Percentiles rank a stretch among this genome's conserved stretches.
phyloP scores from a whole-genome alignment of 2,329 filamentous ascomycete species.

The Ambrosiella xylebori region DNA sequence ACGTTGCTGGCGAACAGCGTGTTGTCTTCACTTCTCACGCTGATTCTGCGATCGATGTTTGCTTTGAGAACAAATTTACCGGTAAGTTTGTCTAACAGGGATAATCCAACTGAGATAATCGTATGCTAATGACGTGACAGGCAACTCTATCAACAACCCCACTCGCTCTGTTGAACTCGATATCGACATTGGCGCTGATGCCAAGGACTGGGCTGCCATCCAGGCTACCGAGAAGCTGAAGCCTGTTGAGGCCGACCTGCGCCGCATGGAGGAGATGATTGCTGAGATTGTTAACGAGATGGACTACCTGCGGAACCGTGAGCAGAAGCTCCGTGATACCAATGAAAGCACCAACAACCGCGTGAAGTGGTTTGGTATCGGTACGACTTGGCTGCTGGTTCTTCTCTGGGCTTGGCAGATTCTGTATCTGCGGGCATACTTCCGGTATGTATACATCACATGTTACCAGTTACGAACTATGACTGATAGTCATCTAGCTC shows the following conservation, averaged over 20 bases:
- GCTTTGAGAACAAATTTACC: conserved; percentile 72
- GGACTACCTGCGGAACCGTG: conserved; percentile 79
- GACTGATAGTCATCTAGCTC: conserved; percentile 28
- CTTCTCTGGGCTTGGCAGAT: conserved; percentile 92
- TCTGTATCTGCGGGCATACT: conserved; percentile 92
- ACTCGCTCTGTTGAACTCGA: conserved; percentile 72
- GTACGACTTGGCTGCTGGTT: conserved; percentile 80
- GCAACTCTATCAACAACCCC: conserved; percentile 27
- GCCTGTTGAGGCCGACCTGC: conserved; percentile 86
- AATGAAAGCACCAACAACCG: conserved; percentile 99
- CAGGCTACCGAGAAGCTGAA: conserved; percentile 95
- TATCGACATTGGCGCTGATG: conserved; percentile 90
- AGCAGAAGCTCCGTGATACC: conserved; percentile 93
- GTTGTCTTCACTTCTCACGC: conserved; percentile 87
- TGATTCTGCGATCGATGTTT: conserved; percentile 88
- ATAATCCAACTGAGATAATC: neutral
- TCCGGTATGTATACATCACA: conserved; percentile 38
- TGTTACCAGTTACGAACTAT: neutral
- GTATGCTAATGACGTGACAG: conserved; percentile 4
- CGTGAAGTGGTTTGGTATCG: conserved; percentile 96
- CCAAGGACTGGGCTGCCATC: conserved; percentile 94
- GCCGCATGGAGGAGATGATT: conserved; percentile 80
- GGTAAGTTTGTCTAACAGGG: conserved; percentile 31
- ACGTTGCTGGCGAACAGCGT: conserved; percentile 79
- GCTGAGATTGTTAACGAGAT: conserved; percentile 81